Base-by-base conservation (phyloP, 495 filamentous ascomycete genomes). In the Talaromyces thailandensis region DNA sequence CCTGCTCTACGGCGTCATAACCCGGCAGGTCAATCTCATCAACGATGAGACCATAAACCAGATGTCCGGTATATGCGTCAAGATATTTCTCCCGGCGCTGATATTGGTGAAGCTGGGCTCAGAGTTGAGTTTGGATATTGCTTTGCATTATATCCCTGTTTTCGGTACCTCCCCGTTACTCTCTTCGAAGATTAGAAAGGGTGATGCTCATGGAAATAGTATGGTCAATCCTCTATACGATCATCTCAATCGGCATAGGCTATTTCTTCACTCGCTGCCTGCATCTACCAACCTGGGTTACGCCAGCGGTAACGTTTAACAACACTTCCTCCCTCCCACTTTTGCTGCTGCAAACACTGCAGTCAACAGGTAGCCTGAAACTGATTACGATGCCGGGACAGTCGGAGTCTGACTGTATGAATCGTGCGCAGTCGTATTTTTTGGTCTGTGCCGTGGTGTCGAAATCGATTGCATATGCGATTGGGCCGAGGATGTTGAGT, bases 251-350 rank as follows among this genome's bases (percentile, higher is more conserved):
- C 53, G 63, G 67, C 0, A 65, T 89, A 23, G 85, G 82, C 1
- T 70, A 73, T 35, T 53, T 74, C 2, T 63, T 73, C 0, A 79
- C 76, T 0, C 72, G 73, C 37, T 12, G 78, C 4, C 79, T 88
- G 59, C 74, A 77, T 23, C 75, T 91, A 35, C 89, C 88, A 2
- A 71, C 74, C 56, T 92, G 87, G 88, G 80, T 82, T 14, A 84
- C 83, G 0, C 84, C 85, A 0, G 85, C 86, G 1, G 79, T 89
- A 55, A 78, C 85, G 45, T 90, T 92, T 75, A 93, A 91, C 75
- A 93, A 92, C 67, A 90, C 89, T 0, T 89, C 86, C 1, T 83
- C 80, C 28, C 82, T 91, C 32, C 89, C 88, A 0, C 74, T 93
- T 16, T 75, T 91, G 4, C 79, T 92, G 3, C 76, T 90, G 35